Percentiles rank a stretch among this genome's conserved stretches.
Conservation (phyloP, 805 yeast genomes). For the Candida ipomoeae region DNA sequence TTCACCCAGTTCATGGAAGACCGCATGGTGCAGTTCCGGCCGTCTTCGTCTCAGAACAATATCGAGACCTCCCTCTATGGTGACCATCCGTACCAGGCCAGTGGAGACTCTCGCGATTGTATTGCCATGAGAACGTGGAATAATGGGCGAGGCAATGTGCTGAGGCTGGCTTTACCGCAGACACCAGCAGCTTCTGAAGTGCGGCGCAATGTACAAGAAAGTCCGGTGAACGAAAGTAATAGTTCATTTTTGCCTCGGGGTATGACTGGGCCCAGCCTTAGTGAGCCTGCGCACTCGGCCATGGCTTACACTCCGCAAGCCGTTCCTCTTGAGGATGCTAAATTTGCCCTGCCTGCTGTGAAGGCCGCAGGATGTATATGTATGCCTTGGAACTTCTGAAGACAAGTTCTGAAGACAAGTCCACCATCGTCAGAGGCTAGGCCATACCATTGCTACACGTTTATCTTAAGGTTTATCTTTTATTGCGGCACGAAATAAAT, state of each 20-base stretch:
- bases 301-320: slow-evolving; percentile 14
- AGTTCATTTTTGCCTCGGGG: slow-evolving; percentile 14
- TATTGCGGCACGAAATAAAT: slow-evolving; percentile 7
- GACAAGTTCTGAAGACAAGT: neutral
- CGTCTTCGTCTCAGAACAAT: slow-evolving; percentile 16
- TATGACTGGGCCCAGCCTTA: slow-evolving; percentile 3
- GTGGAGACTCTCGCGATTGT: slow-evolving; percentile 1
- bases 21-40: slow-evolving; percentile 15
- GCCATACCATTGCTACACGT: neutral
- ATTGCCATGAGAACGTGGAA: neutral
- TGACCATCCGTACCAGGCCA: slow-evolving; percentile 15
- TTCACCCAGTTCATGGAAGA: slow-evolving; percentile 16
- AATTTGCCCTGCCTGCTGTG: neutral
- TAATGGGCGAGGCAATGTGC: neutral
- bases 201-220: slow-evolving; percentile 3
- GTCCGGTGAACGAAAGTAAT: slow-evolving; percentile 10
- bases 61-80: slow-evolving; percentile 11
- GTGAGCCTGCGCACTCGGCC: slow-evolving; percentile 5
- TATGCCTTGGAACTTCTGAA: neutral
- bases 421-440: neutral
- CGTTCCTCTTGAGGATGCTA: slow-evolving; percentile 10
- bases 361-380: neutral
- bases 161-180: neutral
- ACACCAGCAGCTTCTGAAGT: neutral
- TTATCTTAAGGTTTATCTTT: neutral